Evolutionary conservation across 2,329 filamentous ascomycete species (phyloP).

Genomic region (Aspergillus japonicus): DNA sequence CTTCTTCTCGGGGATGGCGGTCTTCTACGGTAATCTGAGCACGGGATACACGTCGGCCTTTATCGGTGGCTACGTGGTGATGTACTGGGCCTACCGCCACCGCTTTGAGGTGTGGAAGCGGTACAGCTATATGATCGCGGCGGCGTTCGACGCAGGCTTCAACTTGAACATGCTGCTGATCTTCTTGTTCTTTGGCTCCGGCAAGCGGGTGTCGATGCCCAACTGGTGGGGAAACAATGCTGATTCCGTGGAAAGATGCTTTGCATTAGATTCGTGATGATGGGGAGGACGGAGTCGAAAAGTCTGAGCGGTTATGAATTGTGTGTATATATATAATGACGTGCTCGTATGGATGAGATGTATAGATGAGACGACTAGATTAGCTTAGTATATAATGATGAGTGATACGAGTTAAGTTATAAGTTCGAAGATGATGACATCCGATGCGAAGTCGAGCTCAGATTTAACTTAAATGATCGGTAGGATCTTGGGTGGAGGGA

Average conservation of each 20-base stretch:
- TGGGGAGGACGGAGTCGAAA: no score
- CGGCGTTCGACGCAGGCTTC: conserved; percentile 62
- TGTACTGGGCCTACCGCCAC: conserved; percentile 58
- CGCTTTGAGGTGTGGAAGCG: conserved; percentile 58
- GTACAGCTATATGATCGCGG: conserved; percentile 62
- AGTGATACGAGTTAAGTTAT: not conserved
- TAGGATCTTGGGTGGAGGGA: no score
- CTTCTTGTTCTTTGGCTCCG: conserved; percentile 60
- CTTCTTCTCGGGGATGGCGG: conserved; percentile 56
- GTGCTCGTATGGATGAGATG: not conserved
- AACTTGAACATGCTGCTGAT: conserved; percentile 62
- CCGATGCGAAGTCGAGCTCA: not conserved
- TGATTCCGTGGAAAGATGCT: conserved; percentile 57
- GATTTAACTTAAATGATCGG: no score
- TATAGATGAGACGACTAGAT: not conserved
- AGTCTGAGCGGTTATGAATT: not conserved
- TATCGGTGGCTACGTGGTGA: conserved; percentile 60
- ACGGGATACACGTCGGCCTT: conserved; percentile 59
- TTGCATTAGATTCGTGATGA: conserved; percentile 45
- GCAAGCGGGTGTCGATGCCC: conserved; percentile 59
- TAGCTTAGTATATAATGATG: not conserved
- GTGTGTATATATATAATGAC: not conserved
- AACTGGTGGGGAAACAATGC: conserved; percentile 64
- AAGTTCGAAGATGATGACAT: not conserved
- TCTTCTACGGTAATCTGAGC: conserved; percentile 62